These are phyloP conservation scores for Parathielavia hyrcaniae DNA, from an alignment of 495 filamentous ascomycete species.

Conservation along the genomic window DNA sequence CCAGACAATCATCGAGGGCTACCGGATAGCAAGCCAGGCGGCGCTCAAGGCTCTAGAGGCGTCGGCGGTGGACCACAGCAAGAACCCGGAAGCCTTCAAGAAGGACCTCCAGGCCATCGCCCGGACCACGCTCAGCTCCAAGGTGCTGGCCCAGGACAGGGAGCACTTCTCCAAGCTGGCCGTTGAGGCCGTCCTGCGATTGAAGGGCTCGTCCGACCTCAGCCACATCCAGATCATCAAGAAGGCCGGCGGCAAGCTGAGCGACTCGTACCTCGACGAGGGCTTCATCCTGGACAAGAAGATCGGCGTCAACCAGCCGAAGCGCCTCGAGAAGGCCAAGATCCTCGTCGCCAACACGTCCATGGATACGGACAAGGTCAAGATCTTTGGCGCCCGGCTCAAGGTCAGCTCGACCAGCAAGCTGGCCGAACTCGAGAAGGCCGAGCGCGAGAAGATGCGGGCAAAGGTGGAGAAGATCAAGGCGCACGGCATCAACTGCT, in stretches of 20 bases:
- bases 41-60: constrained; percentile 78
- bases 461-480: constrained; percentile 98
- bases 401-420: constrained; percentile 94
- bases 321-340: constrained; percentile 94
- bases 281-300: constrained; percentile 98
- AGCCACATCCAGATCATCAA: constrained; percentile 99
- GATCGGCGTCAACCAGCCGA: constrained; percentile 97
- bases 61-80: constrained; percentile 81
- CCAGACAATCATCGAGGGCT: constrained; percentile 98
- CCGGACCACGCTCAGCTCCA: constrained; percentile 94
- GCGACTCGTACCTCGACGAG: constrained; percentile 93
- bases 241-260: constrained; percentile 95
- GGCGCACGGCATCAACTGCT: constrained; percentile 98
- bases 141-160: constrained; percentile 89
- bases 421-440: constrained; percentile 93
- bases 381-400: constrained; percentile 95
- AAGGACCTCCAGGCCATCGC: constrained; percentile 87
- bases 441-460: constrained; percentile 98
- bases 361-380: constrained; percentile 99
- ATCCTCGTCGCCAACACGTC: constrained; percentile 95
- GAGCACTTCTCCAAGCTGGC: constrained; percentile 87
- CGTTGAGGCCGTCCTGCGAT: constrained; percentile 82
- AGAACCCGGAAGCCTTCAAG: constrained; percentile 72
- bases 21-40: constrained; percentile 88
- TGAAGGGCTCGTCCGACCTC: constrained; percentile 88